Percentiles rank a stretch among this genome's conserved stretches.
phyloP scores from a whole-genome alignment of 768 basidiomycete species.

The Leccinum rimulosum region DNA sequence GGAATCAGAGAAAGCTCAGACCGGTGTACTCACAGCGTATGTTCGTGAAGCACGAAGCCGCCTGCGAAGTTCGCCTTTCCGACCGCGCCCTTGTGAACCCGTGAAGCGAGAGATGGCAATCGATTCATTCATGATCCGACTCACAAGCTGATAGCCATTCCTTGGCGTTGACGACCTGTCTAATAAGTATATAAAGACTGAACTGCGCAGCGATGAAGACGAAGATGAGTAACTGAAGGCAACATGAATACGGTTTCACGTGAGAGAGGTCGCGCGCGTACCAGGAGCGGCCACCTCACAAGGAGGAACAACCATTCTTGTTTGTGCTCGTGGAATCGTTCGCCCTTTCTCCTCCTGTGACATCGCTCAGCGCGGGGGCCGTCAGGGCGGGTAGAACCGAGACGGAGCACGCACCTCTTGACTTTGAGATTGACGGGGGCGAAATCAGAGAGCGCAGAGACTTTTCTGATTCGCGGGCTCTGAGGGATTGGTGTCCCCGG shows the following conservation, averaged over 20 bases:
- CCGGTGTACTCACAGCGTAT: conserved; percentile 55
- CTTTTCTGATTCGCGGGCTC: conserved; percentile 64
- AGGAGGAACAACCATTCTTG: conserved; percentile 78
- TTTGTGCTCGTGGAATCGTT: conserved; percentile 37
- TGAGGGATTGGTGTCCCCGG: conserved; percentile 24
- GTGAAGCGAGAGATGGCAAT: background rate
- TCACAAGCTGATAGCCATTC: conserved; percentile 90
- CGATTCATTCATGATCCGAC: conserved; percentile 9
- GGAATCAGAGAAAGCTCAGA: background rate
- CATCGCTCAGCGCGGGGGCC: background rate
- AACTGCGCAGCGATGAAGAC: conserved; percentile 83
- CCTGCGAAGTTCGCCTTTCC: conserved; percentile 74
- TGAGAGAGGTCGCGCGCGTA: conserved; percentile 33
- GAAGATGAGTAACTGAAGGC: conserved; percentile 73
- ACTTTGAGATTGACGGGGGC: conserved; percentile 88
- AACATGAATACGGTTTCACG: conserved; percentile 5
- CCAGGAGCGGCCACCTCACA: conserved; percentile 84
- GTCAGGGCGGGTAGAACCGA: background rate
- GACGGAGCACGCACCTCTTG: conserved; percentile 48
- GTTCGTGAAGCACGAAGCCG: conserved; percentile 69
- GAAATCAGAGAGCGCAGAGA: conserved; percentile 83
- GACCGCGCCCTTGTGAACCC: conserved; percentile 67
- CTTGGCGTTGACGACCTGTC: conserved; percentile 92
- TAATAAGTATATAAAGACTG: conserved; percentile 78
- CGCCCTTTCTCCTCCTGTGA: conserved; percentile 36